Evolutionary conservation across 768 basidiomycete genomes (phyloP), one percentile per base, ranked within the genome.

Genomic region (Termitomyces bulborhizus): DNA sequence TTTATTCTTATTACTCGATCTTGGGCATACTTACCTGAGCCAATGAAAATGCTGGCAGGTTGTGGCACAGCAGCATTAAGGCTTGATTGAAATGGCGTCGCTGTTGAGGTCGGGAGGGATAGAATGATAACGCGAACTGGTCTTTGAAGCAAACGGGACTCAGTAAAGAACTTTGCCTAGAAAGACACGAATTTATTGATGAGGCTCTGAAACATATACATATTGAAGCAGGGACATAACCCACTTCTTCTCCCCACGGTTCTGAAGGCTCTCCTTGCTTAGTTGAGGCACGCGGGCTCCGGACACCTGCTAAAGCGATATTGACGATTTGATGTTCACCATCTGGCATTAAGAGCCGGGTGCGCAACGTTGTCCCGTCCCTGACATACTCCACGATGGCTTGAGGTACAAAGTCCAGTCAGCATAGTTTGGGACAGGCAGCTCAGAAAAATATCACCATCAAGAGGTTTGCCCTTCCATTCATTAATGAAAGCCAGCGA

Each of bases 331-430:
- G 97, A 66, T 99, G 97, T 55, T 90, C 84, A 11, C 86, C 88
- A 43, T 90, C 85, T 16, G 93, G 88, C 75, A 98, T 82, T 53
- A 97, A 74, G 46, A 98, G 80, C 48, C 97, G 86, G 46, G 89
- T 83, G 21, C 96, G 88, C 31, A 98, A 72, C 29, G 92, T 95
- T 21, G 90, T 88, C 47, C 94, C 96, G 66, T 98, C 95, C 48
- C 90, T 82, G 51, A 98, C 93, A 66, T 90, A 86, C 71, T 99
- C 96, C 56, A 98, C 91, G 57, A 98, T 81, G 46, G 89, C 94
- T 95, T 56, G 34, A 27, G 37, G 37, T 39, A n/a, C 37, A 60
- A 37, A 32, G 15, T 13, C 43, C 18, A 46, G 42, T 63, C 18
- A 63, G 56, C 43, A 40, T 31, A 11, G 36, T 46, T 39, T 18